phyloP scores from a whole-genome alignment of 2,329 filamentous ascomycete species.

The Colletotrichum siamense region DNA sequence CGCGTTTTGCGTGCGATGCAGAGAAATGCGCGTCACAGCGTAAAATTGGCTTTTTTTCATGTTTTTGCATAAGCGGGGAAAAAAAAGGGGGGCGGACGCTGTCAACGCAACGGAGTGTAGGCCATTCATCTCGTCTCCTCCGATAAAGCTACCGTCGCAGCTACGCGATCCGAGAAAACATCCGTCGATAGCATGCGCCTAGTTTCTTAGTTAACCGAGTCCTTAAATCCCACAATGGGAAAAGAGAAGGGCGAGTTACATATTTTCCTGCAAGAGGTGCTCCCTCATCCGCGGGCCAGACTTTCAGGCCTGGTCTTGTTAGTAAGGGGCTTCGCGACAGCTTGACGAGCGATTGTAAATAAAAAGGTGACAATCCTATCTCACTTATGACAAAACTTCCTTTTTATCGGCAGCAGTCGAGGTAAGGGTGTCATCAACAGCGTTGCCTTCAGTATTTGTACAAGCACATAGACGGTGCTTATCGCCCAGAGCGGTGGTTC shows the following conservation, averaged over 20 bases:
- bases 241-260: neutral
- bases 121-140: neutral
- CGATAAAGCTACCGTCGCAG: neutral
- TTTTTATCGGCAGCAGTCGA: neutral
- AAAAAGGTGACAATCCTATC: neutral
- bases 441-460: neutral
- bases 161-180: neutral
- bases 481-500: neutral
- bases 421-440: neutral
- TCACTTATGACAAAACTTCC: neutral
- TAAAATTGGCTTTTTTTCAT: no score
- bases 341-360: neutral
- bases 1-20: no score
- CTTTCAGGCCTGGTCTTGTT: neutral
- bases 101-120: no score
- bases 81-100: no score
- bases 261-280: neutral
- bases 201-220: neutral
- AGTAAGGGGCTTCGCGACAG: neutral
- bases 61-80: no score
- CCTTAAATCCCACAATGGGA: neutral
- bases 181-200: neutral
- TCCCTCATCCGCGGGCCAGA: neutral
- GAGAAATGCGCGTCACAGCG: no score
- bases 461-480: neutral